Evolutionary conservation across 1,139 yeast genomes (phyloP), one percentile per base, ranked within the genome.

Genomic region (Debaryomyces fabryi): DNA sequence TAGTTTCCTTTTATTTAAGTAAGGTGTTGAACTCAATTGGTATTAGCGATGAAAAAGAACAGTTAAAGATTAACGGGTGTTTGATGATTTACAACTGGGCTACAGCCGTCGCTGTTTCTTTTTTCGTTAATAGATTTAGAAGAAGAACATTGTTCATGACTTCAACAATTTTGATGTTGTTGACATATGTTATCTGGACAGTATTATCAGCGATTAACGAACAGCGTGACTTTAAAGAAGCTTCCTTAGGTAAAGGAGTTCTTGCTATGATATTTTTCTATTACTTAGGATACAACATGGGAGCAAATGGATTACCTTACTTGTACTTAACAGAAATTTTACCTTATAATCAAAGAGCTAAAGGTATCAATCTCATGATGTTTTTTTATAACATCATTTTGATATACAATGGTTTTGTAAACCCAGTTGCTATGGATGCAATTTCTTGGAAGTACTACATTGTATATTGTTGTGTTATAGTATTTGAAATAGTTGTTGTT

Each of bases 381-480:
- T 54, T 69, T 34, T 56, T 64, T 25, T 69, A 64, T 49, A 67
- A 68, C 27, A 21, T 59, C 21, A 52, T 59, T 13, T 48, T 57
- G 37, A 46, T 63, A 44, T 64, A 56, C 51, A 66, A 66, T 49
- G 67, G 81, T 35, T 82, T 76, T 58, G 83, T 81, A 46, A 81
- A 81, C 57, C 81, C 86, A 5, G 72, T 82, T 58, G 87, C 85
- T 29, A 76, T 82, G 81, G 82, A 74, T 50, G 77, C 78, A 30
- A 77, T 82, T 53, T 72, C 70, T 35, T 82, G 85, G 85, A 81
- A 78, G 58, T 82, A 81, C 67, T 82, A 82, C 62, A 79, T 82
- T 55, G 83, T 82, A 8, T 81, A 64, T 64, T 67, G 78, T 54
- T 69, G 75, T 61, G 56, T 69, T 35, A 56, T 75, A 39, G 69